phyloP scores from a whole-genome alignment of 2,329 filamentous ascomycete species.

The Sporothrix schenckii region DNA sequence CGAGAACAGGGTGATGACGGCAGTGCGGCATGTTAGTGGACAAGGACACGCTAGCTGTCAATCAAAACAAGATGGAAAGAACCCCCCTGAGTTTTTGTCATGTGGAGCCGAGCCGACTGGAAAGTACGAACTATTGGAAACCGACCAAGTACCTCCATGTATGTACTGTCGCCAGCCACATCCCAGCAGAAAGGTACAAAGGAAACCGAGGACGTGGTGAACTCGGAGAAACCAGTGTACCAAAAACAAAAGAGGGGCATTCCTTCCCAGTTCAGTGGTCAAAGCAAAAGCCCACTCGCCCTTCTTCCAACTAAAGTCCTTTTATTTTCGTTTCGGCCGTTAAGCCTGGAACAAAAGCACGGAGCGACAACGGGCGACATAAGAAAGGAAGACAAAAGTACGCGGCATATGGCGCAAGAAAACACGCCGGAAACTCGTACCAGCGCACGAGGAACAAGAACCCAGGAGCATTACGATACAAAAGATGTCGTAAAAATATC shows the following conservation, averaged over 20 bases:
- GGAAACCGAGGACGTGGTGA: not conserved
- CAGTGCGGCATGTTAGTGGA: not conserved
- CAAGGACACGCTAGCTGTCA: not conserved
- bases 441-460: not conserved
- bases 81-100: not conserved
- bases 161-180: not conserved
- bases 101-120: constrained; percentile 5
- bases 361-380: not conserved
- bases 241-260: not conserved
- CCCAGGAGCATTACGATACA: not conserved
- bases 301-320: not conserved
- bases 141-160: too few species aligned
- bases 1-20: not conserved
- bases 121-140: too few species aligned
- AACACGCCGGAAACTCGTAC: not conserved
- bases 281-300: not conserved
- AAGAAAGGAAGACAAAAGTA: not conserved
- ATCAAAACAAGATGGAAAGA: not conserved
- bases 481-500: not conserved
- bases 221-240: not conserved
- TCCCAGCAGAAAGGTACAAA: constrained; percentile 19
- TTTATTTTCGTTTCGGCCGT: not conserved
- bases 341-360: not conserved
- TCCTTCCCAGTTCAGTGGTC: not conserved
- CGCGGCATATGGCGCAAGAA: not conserved